These are phyloP conservation scores for Saussurea involucrata DNA, from an alignment of 129 eudicot genomes.

Conservation along the genomic window DNA sequence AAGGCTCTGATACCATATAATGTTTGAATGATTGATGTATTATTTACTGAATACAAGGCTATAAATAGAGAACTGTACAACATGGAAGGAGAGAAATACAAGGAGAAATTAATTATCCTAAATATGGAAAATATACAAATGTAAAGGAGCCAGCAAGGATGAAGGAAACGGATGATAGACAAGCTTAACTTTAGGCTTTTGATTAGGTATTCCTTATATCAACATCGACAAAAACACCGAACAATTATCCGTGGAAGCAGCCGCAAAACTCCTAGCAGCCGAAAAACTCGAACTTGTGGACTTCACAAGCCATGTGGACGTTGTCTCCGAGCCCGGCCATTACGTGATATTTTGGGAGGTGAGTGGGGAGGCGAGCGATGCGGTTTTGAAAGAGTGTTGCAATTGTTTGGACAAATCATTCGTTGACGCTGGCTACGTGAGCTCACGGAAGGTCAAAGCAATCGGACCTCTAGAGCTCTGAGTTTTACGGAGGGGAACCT, in stretches of 20 bases:
- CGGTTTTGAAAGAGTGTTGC: conserved; percentile 59
- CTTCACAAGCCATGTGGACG: conserved; percentile 71
- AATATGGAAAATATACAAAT: too few relatives aligned
- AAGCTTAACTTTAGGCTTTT: too few relatives aligned
- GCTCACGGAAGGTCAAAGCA: conserved; percentile 54
- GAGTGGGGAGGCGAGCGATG: conserved; percentile 56
- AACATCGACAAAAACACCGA: conserved; percentile 93
- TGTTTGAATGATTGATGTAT: too few relatives aligned
- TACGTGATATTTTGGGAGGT: conserved; percentile 88
- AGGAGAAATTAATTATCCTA: too few relatives aligned
- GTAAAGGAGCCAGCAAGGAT: too few relatives aligned
- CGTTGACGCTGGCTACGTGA: conserved; percentile 72
- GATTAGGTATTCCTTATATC: too few relatives aligned
- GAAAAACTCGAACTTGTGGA: conserved; percentile 82
- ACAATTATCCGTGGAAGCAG: conserved; percentile 71
- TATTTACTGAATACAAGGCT: too few relatives aligned
- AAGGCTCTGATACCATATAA: neutral
- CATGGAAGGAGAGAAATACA: too few relatives aligned
- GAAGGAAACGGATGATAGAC: too few relatives aligned
- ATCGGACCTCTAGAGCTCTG: conserved; percentile 89
- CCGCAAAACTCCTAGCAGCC: conserved; percentile 47
- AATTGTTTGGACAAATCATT: conserved; percentile 76
- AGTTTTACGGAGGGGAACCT: conserved; percentile 62
- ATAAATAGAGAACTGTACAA: too few relatives aligned
- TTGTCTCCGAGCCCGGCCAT: conserved; percentile 63